Conservation (phyloP, 108 stramenopile species). For the Fistulifera pelliculosa region DNA sequence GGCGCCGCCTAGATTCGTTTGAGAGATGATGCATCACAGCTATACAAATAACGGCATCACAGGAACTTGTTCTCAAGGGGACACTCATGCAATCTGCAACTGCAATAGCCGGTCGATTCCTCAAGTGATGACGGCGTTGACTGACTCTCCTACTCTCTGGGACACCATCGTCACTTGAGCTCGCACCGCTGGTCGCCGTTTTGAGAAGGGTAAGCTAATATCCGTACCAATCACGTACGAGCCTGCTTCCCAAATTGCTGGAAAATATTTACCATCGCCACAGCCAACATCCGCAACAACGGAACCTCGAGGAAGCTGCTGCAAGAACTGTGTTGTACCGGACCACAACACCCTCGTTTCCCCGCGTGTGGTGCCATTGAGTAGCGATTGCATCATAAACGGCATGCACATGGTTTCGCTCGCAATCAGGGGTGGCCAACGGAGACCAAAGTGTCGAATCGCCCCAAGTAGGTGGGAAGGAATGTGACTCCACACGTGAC, state of each 20-base stretch:
- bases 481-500: conserved; percentile 33
- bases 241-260: conserved; percentile 58
- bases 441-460: neutral
- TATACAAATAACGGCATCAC: conserved; percentile 95
- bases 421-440: conserved; percentile 71
- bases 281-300: conserved; percentile 95
- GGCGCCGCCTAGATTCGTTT: conserved; percentile 71
- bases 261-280: conserved; percentile 95
- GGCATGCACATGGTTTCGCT: conserved; percentile 87
- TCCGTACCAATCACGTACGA: conserved; percentile 94
- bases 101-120: conserved; percentile 61
- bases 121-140: conserved; percentile 35
- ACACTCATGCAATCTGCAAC: conserved; percentile 88
- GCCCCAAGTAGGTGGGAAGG: conserved; percentile 59
- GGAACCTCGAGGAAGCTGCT: conserved; percentile 57
- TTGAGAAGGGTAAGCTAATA: conserved; percentile 65
- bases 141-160: conserved; percentile 57
- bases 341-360: conserved; percentile 93
- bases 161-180: conserved; percentile 9
- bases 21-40: conserved; percentile 98
- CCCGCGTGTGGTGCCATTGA: conserved; percentile 96
- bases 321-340: conserved; percentile 84
- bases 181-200: conserved; percentile 29
- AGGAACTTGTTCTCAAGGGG: conserved; percentile 68
- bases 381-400: conserved; percentile 97